A percentile compares a stretch with the other conserved stretches of the same genome.
Conservation (phyloP, 768 basidiomycete species). For the Hypholoma fasciculare region DNA sequence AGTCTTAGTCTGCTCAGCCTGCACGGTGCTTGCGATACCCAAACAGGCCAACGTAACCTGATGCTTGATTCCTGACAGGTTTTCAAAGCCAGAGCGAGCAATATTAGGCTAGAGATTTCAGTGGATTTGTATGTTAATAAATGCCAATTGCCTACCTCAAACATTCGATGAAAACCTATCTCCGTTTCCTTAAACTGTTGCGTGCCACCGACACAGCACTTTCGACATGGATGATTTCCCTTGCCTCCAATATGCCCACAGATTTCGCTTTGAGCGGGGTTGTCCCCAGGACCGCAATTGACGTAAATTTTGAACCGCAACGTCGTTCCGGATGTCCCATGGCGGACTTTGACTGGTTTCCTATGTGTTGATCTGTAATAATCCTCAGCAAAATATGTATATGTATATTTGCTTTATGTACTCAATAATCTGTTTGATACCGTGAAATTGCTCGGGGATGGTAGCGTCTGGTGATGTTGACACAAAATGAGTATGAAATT, state of each 20-base stretch:
- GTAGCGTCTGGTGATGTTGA: conserved; percentile 37
- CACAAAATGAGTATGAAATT: conserved; percentile 36
- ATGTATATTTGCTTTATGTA: conserved; percentile 13
- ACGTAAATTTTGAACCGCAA: conserved; percentile 24
- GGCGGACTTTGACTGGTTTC: conserved; percentile 28
- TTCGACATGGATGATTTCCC: conserved; percentile 40
- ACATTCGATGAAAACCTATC: conserved; percentile 33
- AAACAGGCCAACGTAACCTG: conserved; percentile 32
- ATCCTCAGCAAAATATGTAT: background rate
- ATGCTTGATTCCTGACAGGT: conserved; percentile 22
- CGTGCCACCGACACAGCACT: conserved; percentile 36
- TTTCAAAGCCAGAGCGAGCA: conserved; percentile 15
- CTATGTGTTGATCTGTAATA: conserved; percentile 26
- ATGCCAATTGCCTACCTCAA: conserved; percentile 19
- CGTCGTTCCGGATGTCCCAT: conserved; percentile 21
- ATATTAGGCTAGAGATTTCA: conserved; percentile 17
- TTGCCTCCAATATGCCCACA: conserved; percentile 37
- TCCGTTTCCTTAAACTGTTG: conserved; percentile 29
- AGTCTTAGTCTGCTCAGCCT: conserved; percentile 26
- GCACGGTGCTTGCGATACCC: conserved; percentile 27
- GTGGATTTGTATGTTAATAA: background rate
- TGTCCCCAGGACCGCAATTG: conserved; percentile 33
- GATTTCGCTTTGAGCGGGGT: conserved; percentile 37
- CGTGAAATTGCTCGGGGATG: conserved; percentile 37
- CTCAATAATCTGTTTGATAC: conserved; percentile 30